Percentiles rank a stretch among this genome's conserved stretches.
phyloP scores from a whole-genome alignment of 106 monocot species.

The Agapanthus africanus region DNA sequence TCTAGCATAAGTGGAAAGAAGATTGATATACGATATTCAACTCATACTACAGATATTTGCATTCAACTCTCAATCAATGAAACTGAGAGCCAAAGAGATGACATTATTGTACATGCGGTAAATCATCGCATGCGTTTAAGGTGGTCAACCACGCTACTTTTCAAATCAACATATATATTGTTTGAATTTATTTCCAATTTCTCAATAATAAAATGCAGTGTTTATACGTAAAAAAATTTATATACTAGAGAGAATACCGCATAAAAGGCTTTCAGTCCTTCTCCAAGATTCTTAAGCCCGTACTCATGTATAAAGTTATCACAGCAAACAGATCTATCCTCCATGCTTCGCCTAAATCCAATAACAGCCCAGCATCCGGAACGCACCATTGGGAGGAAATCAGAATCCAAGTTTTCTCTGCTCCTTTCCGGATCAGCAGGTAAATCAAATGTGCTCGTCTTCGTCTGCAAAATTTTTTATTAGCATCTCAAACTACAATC shows the following conservation, averaged over 20 bases:
- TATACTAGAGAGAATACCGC: constrained; percentile 63
- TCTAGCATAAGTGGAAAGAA: no score
- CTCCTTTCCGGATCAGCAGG: constrained; percentile 27
- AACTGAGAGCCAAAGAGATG: no score
- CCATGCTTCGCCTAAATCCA: constrained; percentile 68
- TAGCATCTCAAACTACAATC: not conserved
- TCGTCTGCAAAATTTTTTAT: constrained; percentile 37
- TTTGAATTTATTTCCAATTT: not conserved
- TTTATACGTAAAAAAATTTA: not conserved
- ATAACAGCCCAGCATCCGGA: constrained; percentile 85
- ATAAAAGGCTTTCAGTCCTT: constrained; percentile 70
- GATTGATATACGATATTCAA: no score
- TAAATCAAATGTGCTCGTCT: constrained; percentile 18
- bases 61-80: no score
- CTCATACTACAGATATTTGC: no score
- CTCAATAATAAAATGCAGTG: not conserved
- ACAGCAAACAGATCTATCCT: constrained; percentile 71
- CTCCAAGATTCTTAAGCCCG: constrained; percentile 31
- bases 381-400: constrained; percentile 57
- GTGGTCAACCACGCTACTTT: not conserved
- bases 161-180: not conserved
- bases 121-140: not conserved
- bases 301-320: constrained; percentile 52
- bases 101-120: no score
- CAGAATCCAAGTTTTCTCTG: constrained; percentile 23